These are phyloP conservation scores for Ganoderma lucidum DNA, from an alignment of 1,284 basidiomycete species.

Conservation along the genomic window DNA sequence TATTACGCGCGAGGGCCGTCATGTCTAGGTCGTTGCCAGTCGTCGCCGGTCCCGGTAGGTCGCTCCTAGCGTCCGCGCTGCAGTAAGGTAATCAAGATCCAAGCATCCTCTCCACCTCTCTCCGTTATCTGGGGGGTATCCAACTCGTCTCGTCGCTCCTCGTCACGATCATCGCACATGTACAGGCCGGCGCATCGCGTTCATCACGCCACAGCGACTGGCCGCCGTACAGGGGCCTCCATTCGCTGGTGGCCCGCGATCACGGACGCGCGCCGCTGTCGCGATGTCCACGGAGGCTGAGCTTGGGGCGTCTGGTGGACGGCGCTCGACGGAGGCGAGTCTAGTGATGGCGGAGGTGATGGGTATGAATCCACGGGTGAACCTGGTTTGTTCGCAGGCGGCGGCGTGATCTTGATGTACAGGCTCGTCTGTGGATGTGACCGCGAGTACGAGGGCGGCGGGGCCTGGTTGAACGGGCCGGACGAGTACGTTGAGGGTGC, in stretches of 20 bases:
- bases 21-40: conserved; percentile 21
- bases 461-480: conserved; percentile 47
- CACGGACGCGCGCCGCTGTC: conserved; percentile 36
- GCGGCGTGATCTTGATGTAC: conserved; percentile 44
- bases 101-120: conserved; percentile 17
- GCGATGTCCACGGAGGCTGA: conserved; percentile 24
- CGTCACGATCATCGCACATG: conserved; percentile 2
- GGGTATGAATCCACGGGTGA: conserved; percentile 70
- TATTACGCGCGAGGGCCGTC: not conserved
- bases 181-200: not conserved
- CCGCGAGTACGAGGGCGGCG: conserved; percentile 37
- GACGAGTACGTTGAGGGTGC: conserved; percentile 25
- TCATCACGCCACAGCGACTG: conserved; percentile 21
- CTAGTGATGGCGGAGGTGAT: conserved; percentile 77
- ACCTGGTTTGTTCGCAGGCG: conserved; percentile 29
- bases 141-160: conserved; percentile 6
- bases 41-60: conserved; percentile 16
- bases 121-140: conserved; percentile 11
- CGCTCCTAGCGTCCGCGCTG: conserved; percentile 17
- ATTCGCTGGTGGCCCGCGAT: conserved; percentile 29
- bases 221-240: conserved; percentile 22
- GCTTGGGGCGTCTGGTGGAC: conserved; percentile 21
- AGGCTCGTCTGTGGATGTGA: conserved; percentile 41
- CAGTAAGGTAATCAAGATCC: conserved; percentile 24
- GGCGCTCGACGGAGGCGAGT: conserved; percentile 62